These are phyloP conservation scores for Astragalus glycyphyllos DNA, from an alignment of 306 rosid genomes.

Conservation along the genomic window DNA sequence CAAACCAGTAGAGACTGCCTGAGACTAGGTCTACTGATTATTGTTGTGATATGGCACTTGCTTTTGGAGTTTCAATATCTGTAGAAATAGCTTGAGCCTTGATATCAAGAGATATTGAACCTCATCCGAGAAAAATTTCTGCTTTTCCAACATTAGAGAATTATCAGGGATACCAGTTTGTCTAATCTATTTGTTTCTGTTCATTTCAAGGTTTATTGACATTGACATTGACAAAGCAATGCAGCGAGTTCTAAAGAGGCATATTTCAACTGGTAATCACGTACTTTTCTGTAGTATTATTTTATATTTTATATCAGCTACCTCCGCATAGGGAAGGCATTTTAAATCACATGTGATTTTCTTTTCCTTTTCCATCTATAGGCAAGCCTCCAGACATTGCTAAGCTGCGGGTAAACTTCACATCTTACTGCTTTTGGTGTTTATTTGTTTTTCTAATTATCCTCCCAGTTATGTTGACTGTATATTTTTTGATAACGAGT, in stretches of 20 bases:
- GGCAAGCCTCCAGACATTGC: slow-evolving; percentile 83
- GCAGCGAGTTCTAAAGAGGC: slow-evolving; percentile 86
- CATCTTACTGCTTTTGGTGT: slow-evolving; percentile 3
- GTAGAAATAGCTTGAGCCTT: neutral
- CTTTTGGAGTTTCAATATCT: slow-evolving; percentile 20
- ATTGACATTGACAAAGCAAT: slow-evolving; percentile 75
- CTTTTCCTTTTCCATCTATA: slow-evolving; percentile 30
- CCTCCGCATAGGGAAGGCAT: neutral
- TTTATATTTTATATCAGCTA: neutral
- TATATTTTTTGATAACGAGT: slow-evolving; percentile 13
- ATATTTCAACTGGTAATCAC: slow-evolving; percentile 74
- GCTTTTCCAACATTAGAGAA: slow-evolving; percentile 28
- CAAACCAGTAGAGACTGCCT: slow-evolving; percentile 1
- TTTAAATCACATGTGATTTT: slow-evolving; percentile 20
- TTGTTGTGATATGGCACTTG: neutral
- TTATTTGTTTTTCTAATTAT: slow-evolving; percentile 17
- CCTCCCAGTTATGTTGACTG: slow-evolving; percentile 10
- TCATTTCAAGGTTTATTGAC: slow-evolving; percentile 69
- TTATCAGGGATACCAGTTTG: neutral
- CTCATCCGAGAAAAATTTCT: slow-evolving; percentile 6
- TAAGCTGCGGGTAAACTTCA: slow-evolving; percentile 69
- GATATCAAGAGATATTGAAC: slow-evolving; percentile 10
- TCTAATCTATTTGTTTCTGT: slow-evolving; percentile 41
- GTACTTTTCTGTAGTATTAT: slow-evolving; percentile 7
- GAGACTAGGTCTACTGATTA: slow-evolving; percentile 13